Evolutionary conservation across 2,329 filamentous ascomycete species (phyloP).

Genomic region (Orbilia quercus): DNA sequence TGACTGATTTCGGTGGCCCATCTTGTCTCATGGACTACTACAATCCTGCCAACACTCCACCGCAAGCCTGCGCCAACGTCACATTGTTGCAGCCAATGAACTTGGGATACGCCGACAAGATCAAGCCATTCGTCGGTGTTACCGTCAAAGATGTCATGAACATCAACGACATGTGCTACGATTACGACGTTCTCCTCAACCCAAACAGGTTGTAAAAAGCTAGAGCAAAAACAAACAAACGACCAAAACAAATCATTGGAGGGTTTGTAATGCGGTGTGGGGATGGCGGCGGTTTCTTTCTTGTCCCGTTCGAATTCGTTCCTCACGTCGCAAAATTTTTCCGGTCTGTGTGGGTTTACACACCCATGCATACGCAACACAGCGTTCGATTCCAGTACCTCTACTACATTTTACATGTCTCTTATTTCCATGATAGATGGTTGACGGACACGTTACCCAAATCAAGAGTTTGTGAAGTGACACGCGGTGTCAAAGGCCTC

Average conservation of each 20-base stretch:
- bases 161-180: constrained; percentile 59
- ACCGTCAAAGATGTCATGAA: constrained; percentile 61
- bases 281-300: too few relatives aligned
- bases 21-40: constrained; percentile 58
- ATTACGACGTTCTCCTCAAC: constrained; percentile 38
- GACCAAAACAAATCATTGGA: background rate
- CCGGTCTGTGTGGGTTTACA: background rate
- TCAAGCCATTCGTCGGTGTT: constrained; percentile 47
- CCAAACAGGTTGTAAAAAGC: constrained; percentile 4
- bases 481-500: constrained; percentile 11
- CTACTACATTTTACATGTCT: background rate
- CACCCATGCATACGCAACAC: background rate
- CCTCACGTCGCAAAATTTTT: too few relatives aligned
- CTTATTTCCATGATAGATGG: background rate
- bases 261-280: too few relatives aligned
- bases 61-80: constrained; percentile 57
- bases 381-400: background rate
- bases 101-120: constrained; percentile 60
- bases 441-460: background rate
- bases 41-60: constrained; percentile 1
- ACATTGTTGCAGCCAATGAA: constrained; percentile 61
- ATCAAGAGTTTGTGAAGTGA: background rate
- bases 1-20: constrained; percentile 62
- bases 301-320: too few relatives aligned
- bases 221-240: background rate